Evolutionary conservation across 129 eudicot species (phyloP).

Genomic region (Flaveria ramosissima): DNA sequence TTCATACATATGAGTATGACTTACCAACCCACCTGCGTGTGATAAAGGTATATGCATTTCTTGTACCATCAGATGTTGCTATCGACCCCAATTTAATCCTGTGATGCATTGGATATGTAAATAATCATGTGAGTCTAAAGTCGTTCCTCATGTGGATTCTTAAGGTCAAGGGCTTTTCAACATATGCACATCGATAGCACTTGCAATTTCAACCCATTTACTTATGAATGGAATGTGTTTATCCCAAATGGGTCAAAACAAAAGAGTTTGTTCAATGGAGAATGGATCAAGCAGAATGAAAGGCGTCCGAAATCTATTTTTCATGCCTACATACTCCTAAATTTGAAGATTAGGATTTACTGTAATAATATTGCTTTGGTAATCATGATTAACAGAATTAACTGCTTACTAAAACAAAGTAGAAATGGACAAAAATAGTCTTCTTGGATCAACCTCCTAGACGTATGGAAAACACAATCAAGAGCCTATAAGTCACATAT

Average conservation of each 20-base stretch:
- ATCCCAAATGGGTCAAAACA: conserved; percentile 11
- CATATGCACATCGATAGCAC: conserved; percentile 34
- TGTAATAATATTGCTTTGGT: neutral
- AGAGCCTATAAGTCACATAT: conserved; percentile 12
- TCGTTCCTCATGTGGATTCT: conserved; percentile 35
- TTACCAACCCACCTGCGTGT: conserved; percentile 98
- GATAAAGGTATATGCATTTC: conserved; percentile 80
- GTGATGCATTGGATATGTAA: conserved; percentile 80
- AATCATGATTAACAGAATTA: neutral
- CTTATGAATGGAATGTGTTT: conserved; percentile 3
- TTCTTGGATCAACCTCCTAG: neutral
- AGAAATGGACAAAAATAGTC: neutral
- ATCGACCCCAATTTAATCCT: conserved; percentile 98
- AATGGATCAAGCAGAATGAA: neutral
- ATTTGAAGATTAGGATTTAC: neutral
- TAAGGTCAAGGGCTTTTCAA: conserved; percentile 30
- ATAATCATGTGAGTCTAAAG: conserved; percentile 54
- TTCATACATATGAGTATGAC: conserved; percentile 43
- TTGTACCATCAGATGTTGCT: conserved; percentile 85
- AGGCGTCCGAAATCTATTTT: neutral
- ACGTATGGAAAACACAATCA: conserved; percentile 18
- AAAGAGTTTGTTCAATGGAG: neutral
- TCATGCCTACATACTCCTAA: neutral
- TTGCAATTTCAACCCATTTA: conserved; percentile 3
- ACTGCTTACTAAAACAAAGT: neutral